Base-by-base conservation (phyloP, 1,284 basidiomycete genomes). In the Phlebopus sp. region DNA sequence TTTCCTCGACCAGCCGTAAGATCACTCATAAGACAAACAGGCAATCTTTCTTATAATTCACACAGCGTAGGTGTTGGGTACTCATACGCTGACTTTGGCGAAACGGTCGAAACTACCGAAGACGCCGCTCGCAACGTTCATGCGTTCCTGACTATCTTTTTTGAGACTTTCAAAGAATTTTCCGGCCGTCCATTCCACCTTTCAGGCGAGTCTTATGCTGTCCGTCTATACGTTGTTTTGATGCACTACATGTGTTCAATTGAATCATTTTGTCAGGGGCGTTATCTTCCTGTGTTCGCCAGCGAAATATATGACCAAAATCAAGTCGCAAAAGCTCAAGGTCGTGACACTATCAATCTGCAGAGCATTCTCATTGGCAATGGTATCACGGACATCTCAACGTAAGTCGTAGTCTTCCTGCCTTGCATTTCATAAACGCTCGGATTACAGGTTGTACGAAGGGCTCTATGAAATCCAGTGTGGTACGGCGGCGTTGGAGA, bases 211-310 rank as follows among this genome's bases (percentile, higher is more conserved):
- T 85, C 81, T 0, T 86, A 86, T 53, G 79, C 74, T 46, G 79
- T 80, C 55, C 53, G 74, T 60, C 6, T 6, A 34, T n/a, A 37
- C 25, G 7, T 48, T 15, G 30, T 32, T 45, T 18, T 19, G 2
- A 27, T 29, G n/a, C 27, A 15, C 32, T 46, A 14, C 21, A 23
- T 25, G 35, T 9, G 29, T n/a, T 19, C 17, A n/a, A n/a, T n/a
- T n/a, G 30, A 21, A 17, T 14, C 30, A 37, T 27, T 42, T 18
- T 37, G 15, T 21, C 37, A 84, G 79, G 88, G 90, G 1, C 80
- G 86, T 34, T 92, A 92, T 65, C 71, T 92, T 2, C 90, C 89
- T 1, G 76, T 90, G 5, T 92, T 92, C 52, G 90, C 89, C 0
- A 80, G 82, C 42, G 83, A 90, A 51, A 84, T 93, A 31, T 76